phyloP scores from a whole-genome alignment of 805 yeast species.

The Nakazawaea ishiwadae region DNA sequence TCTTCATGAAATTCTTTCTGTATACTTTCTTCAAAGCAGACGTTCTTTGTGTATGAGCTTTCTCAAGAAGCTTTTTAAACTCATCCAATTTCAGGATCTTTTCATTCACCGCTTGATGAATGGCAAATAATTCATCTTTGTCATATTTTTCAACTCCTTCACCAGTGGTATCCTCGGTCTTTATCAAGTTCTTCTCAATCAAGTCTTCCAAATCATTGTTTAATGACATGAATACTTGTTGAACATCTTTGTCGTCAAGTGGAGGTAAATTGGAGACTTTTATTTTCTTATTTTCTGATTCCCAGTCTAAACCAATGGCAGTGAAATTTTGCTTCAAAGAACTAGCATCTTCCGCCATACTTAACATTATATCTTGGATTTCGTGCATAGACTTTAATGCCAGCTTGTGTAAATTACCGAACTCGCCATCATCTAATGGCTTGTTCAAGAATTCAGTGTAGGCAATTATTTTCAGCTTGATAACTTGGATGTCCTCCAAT shows the following conservation, averaged over 20 bases:
- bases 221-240: conserved; percentile 20
- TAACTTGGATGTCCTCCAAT: conserved; percentile 24
- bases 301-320: conserved; percentile 44
- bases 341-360: conserved; percentile 40
- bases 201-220: conserved; percentile 24
- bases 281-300: conserved; percentile 43
- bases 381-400: conserved; percentile 36
- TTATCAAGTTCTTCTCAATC: conserved; percentile 22
- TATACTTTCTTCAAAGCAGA: conserved; percentile 16
- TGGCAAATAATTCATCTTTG: conserved; percentile 20
- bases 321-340: conserved; percentile 38
- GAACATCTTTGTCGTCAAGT: conserved; percentile 23
- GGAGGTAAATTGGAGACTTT: conserved; percentile 25
- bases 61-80: conserved; percentile 16
- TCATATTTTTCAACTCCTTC: conserved; percentile 14
- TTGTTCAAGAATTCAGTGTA: conserved; percentile 37
- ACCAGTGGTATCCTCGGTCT: conserved; percentile 15
- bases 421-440: conserved; percentile 42
- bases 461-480: conserved; percentile 29
- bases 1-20: conserved; percentile 8
- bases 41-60: conserved; percentile 25
- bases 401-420: conserved; percentile 36
- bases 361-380: conserved; percentile 39
- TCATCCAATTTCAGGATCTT: conserved; percentile 17
- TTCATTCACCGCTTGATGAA: conserved; percentile 19